These are phyloP conservation scores for Aegilops longissima DNA, from an alignment of 176 grass and related monocot species.

Conservation along the genomic window DNA sequence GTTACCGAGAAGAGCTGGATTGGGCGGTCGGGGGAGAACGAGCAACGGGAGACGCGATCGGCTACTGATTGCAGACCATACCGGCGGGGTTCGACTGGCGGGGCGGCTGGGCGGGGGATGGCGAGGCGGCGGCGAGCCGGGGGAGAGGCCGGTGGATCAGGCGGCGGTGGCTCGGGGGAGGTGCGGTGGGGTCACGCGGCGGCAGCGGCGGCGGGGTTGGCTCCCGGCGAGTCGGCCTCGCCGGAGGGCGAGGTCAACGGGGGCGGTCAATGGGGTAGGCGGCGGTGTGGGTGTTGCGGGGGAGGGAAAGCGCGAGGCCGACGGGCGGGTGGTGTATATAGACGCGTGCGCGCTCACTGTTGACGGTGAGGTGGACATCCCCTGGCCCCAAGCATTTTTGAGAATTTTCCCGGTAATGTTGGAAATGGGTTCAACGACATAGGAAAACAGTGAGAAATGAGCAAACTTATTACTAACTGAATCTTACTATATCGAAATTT, in stretches of 20 bases:
- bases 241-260: conserved; percentile 44
- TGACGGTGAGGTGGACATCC: neutral
- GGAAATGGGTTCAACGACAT: neutral
- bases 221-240: conserved; percentile 27
- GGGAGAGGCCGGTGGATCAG: neutral
- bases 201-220: neutral
- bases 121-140: neutral
- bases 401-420: neutral
- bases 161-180: neutral
- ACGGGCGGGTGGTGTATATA: conserved; percentile 21
- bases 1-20: conserved; percentile 32
- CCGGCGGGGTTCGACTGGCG: neutral
- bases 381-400: neutral
- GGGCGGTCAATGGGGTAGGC: conserved; percentile 33
- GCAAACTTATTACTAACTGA: neutral
- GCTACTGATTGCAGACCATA: neutral
- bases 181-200: neutral
- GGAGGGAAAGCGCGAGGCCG: neutral
- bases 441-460: neutral
- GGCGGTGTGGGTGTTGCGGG: neutral
- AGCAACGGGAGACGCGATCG: neutral
- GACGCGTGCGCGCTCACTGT: conserved; percentile 24
- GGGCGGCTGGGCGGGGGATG: neutral
- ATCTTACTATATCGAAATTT: too few relatives aligned
- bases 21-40: conserved; percentile 7